Conservation (phyloP, 2,329 filamentous ascomycete genomes). For the Diplocarpon mali region DNA sequence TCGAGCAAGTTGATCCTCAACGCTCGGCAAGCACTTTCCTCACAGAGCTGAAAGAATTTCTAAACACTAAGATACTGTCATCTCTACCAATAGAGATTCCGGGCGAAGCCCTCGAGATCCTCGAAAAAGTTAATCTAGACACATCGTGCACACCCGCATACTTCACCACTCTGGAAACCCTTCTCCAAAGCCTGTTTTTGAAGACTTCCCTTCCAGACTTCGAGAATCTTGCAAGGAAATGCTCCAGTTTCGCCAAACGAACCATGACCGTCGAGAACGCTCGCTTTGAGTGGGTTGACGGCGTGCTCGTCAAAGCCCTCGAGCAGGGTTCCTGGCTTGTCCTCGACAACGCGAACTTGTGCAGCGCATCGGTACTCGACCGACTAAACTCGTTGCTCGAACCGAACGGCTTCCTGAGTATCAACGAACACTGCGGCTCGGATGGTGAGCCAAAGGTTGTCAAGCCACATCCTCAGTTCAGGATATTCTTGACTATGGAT, state of each 20-base stretch:
- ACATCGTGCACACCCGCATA: conserved; percentile 11
- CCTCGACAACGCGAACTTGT: conserved; percentile 94
- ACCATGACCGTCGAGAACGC: conserved; percentile 55
- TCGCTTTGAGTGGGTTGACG: conserved; percentile 93
- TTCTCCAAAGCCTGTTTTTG: conserved; percentile 20
- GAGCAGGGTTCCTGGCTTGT: conserved; percentile 85
- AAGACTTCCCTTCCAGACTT: conserved; percentile 33
- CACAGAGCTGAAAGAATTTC: conserved; percentile 38
- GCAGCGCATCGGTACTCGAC: conserved; percentile 88
- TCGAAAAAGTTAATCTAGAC: conserved; percentile 36
- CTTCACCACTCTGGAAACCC: conserved; percentile 24
- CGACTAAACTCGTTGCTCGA: conserved; percentile 90
- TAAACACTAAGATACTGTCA: conserved; percentile 40
- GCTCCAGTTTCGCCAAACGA: conserved; percentile 35
- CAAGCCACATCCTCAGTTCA: conserved; percentile 73
- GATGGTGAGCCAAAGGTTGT: conserved; percentile 74
- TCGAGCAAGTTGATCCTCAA: conserved; percentile 82
- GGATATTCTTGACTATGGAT: conserved; percentile 90
- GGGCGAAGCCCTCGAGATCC: conserved; percentile 36
- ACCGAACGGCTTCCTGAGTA: conserved; percentile 73
- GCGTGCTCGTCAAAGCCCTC: conserved; percentile 78
- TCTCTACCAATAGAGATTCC: conserved; percentile 38
- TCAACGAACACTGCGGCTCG: conserved; percentile 83
- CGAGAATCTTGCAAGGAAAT: conserved; percentile 17
- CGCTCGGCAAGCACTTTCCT: conserved; percentile 57